A percentile compares a stretch with the other conserved stretches of the same genome.
Evolutionary conservation across 1,284 basidiomycete species (phyloP).

Genomic region (Schizopora paradoxa): DNA sequence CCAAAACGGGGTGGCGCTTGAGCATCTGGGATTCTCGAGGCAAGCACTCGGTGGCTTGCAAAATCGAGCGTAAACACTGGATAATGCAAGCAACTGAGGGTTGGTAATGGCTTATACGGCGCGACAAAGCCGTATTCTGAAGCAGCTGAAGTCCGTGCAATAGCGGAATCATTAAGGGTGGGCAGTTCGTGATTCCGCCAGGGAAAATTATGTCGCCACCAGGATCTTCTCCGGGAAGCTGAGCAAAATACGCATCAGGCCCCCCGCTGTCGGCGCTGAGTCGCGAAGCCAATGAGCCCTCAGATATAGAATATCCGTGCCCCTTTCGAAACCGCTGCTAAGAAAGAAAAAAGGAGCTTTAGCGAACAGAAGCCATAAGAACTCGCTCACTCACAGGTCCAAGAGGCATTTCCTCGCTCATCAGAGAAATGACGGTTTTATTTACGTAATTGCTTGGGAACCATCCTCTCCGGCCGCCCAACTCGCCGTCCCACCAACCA

Average conservation of each 20-base stretch:
- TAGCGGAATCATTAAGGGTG: constrained; percentile 71
- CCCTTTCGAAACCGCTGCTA: not conserved
- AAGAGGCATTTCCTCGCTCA: constrained; percentile 44
- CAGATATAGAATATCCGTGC: constrained; percentile 11
- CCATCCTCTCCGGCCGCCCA: constrained; percentile 88
- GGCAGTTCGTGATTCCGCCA: constrained; percentile 23
- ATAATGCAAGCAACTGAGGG: constrained; percentile 87
- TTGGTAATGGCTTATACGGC: constrained; percentile 77
- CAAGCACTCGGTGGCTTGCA: constrained; percentile 82
- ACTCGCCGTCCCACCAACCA: constrained; percentile 99
- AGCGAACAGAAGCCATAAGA: not conserved
- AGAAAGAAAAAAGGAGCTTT: constrained; percentile 1
- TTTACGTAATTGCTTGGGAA: constrained; percentile 94
- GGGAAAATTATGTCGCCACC: constrained; percentile 11
- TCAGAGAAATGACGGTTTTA: constrained; percentile 47
- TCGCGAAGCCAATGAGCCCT: constrained; percentile 10
- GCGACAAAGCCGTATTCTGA: constrained; percentile 75
- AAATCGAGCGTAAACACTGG: constrained; percentile 87
- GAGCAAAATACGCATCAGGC: not conserved
- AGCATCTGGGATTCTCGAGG: constrained; percentile 77
- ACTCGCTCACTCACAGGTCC: constrained; percentile 36
- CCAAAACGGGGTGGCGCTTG: constrained; percentile 60
- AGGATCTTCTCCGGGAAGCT: not conserved
- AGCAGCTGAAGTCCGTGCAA: constrained; percentile 82
- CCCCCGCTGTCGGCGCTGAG: constrained; percentile 8